A percentile compares a stretch with the other conserved stretches of the same genome.
These are phyloP conservation scores for Sanghuangporus weigelae DNA, from an alignment of 1,284 basidiomycete species.

Conservation along the genomic window DNA sequence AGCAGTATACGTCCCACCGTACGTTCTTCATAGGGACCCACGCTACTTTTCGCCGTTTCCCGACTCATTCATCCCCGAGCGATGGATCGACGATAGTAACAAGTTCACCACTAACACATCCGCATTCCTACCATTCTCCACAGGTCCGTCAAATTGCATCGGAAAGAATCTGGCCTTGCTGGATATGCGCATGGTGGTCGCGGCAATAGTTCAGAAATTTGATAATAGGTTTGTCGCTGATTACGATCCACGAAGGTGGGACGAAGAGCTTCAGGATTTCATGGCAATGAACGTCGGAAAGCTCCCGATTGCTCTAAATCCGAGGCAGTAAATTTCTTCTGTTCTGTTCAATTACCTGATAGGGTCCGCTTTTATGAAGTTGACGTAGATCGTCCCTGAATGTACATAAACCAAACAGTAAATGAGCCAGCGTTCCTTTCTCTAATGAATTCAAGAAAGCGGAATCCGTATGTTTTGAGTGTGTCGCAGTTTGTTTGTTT, in stretches of 20 bases:
- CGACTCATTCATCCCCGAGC: conserved; percentile 36
- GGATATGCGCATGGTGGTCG: conserved; percentile 27
- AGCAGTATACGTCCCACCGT: conserved; percentile 40
- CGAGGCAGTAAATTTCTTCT: not conserved
- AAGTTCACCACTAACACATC: conserved; percentile 28
- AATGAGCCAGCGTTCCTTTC: too few species aligned
- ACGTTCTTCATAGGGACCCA: conserved; percentile 39
- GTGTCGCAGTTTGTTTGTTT: too few species aligned
- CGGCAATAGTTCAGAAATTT: conserved; percentile 27
- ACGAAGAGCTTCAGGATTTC: conserved; percentile 26
- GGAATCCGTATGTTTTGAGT: too few species aligned
- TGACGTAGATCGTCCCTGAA: too few species aligned
- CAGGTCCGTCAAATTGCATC: conserved; percentile 31
- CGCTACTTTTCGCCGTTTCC: conserved; percentile 35
- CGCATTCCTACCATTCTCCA: conserved; percentile 33
- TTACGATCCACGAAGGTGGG: conserved; percentile 27
- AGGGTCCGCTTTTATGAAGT: too few species aligned
- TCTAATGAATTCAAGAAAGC: too few species aligned
- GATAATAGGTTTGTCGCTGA: conserved; percentile 26
- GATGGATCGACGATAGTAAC: conserved; percentile 30
- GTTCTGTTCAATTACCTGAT: not conserved
- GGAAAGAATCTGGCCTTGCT: conserved; percentile 30
- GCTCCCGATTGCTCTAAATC: conserved; percentile 22
- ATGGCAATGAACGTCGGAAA: conserved; percentile 27
- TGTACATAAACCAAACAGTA: too few species aligned